Evolutionary conservation across 2,329 filamentous ascomycete species (phyloP).

Genomic region (Verticillium klebahnii): DNA sequence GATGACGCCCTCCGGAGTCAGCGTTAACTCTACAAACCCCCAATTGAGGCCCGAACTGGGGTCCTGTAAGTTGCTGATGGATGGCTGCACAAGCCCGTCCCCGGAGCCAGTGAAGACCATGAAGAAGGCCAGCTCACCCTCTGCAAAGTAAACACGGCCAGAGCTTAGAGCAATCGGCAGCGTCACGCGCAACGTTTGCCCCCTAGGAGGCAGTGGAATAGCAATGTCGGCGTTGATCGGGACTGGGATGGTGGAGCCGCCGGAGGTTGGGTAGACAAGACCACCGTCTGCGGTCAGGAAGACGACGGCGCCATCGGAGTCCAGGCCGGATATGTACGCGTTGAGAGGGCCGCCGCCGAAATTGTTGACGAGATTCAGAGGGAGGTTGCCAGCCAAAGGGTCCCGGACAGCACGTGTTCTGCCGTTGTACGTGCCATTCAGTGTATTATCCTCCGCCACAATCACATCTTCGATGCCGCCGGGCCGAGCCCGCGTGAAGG

Average conservation of each 20-base stretch:
- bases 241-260: constrained; percentile 27
- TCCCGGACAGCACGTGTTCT: not conserved
- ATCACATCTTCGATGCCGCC: constrained; percentile 25
- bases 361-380: constrained; percentile 37
- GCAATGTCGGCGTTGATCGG: constrained; percentile 32
- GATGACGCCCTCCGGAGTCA: constrained; percentile 29
- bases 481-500: constrained; percentile 25
- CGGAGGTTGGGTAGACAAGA: constrained; percentile 36
- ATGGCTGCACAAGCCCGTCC: constrained; percentile 43
- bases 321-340: constrained; percentile 41
- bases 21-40: constrained; percentile 47
- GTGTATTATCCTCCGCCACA: constrained; percentile 30
- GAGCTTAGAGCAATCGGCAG: constrained; percentile 35
- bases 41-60: constrained; percentile 39
- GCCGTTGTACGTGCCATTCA: constrained; percentile 30
- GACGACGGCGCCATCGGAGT: constrained; percentile 32
- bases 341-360: constrained; percentile 31
- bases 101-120: constrained; percentile 24
- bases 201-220: constrained; percentile 34
- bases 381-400: constrained; percentile 13
- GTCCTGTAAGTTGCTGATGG: constrained; percentile 36
- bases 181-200: constrained; percentile 30
- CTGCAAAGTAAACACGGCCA: constrained; percentile 41
- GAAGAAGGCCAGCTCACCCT: constrained; percentile 36
- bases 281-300: constrained; percentile 36